Conservation (phyloP, 441 rosid genomes). For the Hura crepitans region DNA sequence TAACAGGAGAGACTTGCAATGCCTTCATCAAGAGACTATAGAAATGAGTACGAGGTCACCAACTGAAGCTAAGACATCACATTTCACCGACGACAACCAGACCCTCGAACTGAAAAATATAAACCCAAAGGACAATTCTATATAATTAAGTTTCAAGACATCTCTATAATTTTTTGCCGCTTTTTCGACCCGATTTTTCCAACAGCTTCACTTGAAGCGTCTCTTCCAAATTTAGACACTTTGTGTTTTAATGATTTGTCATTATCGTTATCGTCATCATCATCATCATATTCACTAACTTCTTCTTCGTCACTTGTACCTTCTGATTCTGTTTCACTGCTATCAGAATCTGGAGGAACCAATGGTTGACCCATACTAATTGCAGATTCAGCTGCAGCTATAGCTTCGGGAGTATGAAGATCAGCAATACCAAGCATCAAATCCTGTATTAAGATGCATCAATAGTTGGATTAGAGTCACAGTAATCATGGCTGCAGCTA, state of each 20-base stretch:
- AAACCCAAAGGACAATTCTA: not conserved
- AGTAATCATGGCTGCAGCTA: not conserved
- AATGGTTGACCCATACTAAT: slow-evolving; percentile 35
- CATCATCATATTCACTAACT: slow-evolving; percentile 1
- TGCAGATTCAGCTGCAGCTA: slow-evolving; percentile 72
- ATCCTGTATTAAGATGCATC: slow-evolving; percentile 33
- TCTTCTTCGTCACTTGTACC: slow-evolving; percentile 32
- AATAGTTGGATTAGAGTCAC: not conserved
- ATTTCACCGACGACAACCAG: not conserved
- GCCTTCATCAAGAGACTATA: too few species aligned
- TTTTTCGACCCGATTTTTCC: slow-evolving; percentile 29
- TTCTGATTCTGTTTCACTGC: slow-evolving; percentile 39
- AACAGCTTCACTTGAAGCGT: slow-evolving; percentile 15
- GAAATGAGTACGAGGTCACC: not conserved
- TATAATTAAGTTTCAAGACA: slow-evolving; percentile 23
- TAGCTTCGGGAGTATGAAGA: slow-evolving; percentile 78
- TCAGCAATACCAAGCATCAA: slow-evolving; percentile 73
- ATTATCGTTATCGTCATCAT: not conserved
- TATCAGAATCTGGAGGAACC: slow-evolving; percentile 28
- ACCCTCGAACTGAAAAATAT: not conserved
- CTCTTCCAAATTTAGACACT: slow-evolving; percentile 19
- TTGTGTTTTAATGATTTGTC: slow-evolving; percentile 8
- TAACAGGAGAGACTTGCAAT: too few species aligned
- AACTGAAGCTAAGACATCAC: not conserved
- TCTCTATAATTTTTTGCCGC: slow-evolving; percentile 45